Base-by-base conservation (phyloP, 2,329 filamentous ascomycete genomes). In the Talaromyces amestolkiae region DNA sequence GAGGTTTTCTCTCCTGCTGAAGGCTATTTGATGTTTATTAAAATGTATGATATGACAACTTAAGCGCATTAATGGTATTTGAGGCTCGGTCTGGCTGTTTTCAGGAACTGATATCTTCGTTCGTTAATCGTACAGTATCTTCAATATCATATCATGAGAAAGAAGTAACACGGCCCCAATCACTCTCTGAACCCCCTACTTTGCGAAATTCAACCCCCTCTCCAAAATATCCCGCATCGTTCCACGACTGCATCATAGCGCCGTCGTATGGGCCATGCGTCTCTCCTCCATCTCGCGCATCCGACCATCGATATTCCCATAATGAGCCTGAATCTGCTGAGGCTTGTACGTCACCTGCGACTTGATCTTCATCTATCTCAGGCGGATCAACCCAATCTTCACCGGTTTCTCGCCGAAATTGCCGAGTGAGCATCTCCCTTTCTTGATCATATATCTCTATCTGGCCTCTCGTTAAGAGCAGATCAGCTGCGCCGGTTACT, bases 261-360 rank as follows among this genome's bases (percentile, higher is more conserved):
- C 85, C 86, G 74, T 97, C 92, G 76, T 93, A 99, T 0, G 95
- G 94, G 0, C 95, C 95, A 77, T 99, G 92, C 65, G 86, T 85
- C 58, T 87, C 85, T 11, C 86, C 91, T 33, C 87, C 90, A 73
- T 97, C 94, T 47, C 93, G 85, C 19, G 91, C 92, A 75, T 97
- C 93, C 45, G 88, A 89, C 95, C 95, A 99, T 66, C 92, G 86
- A 76, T 92, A 99, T 77, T 98, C 91, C 93, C 94, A 99, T 83
- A 87, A 85, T 41, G 79, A 79, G 1, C 71, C 66, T 31, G 49
- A 67, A 71, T 80, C 58, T 27, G 61, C 58, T 31, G 61, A 7
- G 3, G 41, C 15, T 22, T 43, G 56, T 8, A 19, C 19, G 54
- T 75, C 72, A 47, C 72, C 73, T 47, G 73, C 65, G 39, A 61